phyloP scores from a whole-genome alignment of 495 filamentous ascomycete species.

The Evansstolkia leycettana region DNA sequence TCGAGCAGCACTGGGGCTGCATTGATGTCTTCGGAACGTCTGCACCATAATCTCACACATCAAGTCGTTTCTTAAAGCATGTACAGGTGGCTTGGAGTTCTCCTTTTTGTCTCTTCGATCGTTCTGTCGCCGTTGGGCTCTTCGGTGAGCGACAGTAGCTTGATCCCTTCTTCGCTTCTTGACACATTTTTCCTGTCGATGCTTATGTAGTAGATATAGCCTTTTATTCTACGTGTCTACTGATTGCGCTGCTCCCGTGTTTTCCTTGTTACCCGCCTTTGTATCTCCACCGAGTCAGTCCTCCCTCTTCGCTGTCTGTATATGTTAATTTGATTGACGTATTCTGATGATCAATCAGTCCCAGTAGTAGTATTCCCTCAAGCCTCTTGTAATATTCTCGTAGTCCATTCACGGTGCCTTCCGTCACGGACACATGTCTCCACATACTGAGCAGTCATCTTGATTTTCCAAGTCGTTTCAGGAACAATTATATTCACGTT shows the following conservation, averaged over 20 bases:
- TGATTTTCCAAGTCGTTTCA: too few species aligned
- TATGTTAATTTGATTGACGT: background rate
- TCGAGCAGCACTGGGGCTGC: slow-evolving; percentile 74
- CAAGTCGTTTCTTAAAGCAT: slow-evolving; percentile 9
- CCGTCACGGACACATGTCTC: too few species aligned
- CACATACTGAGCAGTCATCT: too few species aligned
- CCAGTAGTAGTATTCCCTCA: too few species aligned
- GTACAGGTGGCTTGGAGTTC: slow-evolving; percentile 21
- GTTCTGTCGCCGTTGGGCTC: slow-evolving; percentile 1
- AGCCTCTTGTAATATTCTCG: too few species aligned
- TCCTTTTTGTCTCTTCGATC: slow-evolving; percentile 13
- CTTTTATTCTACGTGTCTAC: slow-evolving; percentile 25
- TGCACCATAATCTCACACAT: slow-evolving; percentile 8
- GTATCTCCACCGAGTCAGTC: background rate
- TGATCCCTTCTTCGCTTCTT: slow-evolving; percentile 6
- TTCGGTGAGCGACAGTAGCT: background rate
- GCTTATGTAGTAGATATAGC: slow-evolving; percentile 25
- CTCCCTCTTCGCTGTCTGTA: background rate
- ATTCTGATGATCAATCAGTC: slow-evolving; percentile 1
- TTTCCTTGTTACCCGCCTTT: slow-evolving; percentile 15
- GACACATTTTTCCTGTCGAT: slow-evolving; percentile 5
- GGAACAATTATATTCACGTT: too few species aligned
- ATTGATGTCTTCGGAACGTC: slow-evolving; percentile 36
- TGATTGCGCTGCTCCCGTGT: slow-evolving; percentile 19
- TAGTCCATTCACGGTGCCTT: too few species aligned